phyloP scores from a whole-genome alignment of 305 asterid genomes.

The Galium porrigens region DNA sequence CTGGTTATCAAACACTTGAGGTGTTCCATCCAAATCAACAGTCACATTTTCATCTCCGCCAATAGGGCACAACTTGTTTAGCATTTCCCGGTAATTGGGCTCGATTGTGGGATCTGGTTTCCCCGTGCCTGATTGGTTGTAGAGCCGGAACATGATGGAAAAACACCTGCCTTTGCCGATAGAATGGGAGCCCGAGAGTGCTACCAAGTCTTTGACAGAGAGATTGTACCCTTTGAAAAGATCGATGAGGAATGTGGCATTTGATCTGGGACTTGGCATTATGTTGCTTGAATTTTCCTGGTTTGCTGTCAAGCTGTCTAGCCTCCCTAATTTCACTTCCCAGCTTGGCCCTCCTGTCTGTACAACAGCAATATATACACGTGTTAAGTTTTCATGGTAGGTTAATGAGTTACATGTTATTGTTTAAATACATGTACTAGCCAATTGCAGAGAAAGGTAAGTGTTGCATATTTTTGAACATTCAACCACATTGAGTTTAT shows the following conservation, averaged over 20 bases:
- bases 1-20: slow-evolving; percentile 50
- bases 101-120: slow-evolving; percentile 61
- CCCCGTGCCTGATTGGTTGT: slow-evolving; percentile 79
- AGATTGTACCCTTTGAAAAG: slow-evolving; percentile 58
- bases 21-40: slow-evolving; percentile 57
- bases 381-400: neutral
- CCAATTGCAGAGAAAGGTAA: too few relatives aligned
- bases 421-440: too few relatives aligned
- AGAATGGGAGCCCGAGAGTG: slow-evolving; percentile 91
- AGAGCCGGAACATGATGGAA: slow-evolving; percentile 59
- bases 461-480: too few relatives aligned
- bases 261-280: slow-evolving; percentile 93
- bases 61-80: slow-evolving; percentile 47
- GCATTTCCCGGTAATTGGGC: slow-evolving; percentile 29
- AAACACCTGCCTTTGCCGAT: slow-evolving; percentile 74
- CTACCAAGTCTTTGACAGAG: slow-evolving; percentile 51
- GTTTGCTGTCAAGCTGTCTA: slow-evolving; percentile 75
- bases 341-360: slow-evolving; percentile 84
- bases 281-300: slow-evolving; percentile 54
- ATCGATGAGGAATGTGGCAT: slow-evolving; percentile 43
- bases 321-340: slow-evolving; percentile 71
- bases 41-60: slow-evolving; percentile 55
- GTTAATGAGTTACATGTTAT: too few relatives aligned
- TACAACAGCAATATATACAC: slow-evolving; percentile 6
- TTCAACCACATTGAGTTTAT: too few relatives aligned